Conservation (phyloP, 2,329 filamentous ascomycete genomes). For the Colletotrichum cereale region DNA sequence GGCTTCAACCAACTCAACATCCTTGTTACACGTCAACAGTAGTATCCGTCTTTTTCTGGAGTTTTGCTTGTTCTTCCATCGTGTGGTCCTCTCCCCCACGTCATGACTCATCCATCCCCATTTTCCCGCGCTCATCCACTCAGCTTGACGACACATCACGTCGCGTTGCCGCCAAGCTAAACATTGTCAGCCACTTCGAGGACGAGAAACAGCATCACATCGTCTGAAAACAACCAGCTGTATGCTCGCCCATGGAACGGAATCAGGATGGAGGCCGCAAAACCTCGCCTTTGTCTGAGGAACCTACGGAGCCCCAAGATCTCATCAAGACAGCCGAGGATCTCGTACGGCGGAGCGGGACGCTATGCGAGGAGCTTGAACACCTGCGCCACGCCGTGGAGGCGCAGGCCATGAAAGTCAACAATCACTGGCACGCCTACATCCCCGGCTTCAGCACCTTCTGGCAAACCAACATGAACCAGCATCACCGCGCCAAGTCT, state of each 20-base stretch:
- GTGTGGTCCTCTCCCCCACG: not conserved
- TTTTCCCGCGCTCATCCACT: not conserved
- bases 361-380: conserved; percentile 24
- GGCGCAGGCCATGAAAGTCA: conserved; percentile 1
- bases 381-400: conserved; percentile 22
- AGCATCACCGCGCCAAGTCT: conserved; percentile 17
- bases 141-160: not conserved
- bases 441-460: conserved; percentile 36
- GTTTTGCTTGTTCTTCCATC: not conserved
- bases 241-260: not conserved
- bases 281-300: not conserved
- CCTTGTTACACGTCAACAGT: too few species aligned
- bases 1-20: not conserved
- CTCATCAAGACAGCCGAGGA: conserved; percentile 10
- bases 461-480: conserved; percentile 20
- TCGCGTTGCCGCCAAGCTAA: not conserved
- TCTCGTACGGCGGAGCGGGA: conserved; percentile 9
- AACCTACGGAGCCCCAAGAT: not conserved
- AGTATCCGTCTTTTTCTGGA: not conserved
- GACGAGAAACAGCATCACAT: not conserved
- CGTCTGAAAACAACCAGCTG: not conserved
- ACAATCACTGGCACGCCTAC: conserved; percentile 34
- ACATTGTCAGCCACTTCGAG: not conserved
- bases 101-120: conserved; percentile 14
- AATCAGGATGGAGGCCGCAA: not conserved